Percentiles rank a stretch among this genome's conserved stretches.
These are phyloP conservation scores for Sarocladium strictum DNA, from an alignment of 2,329 filamentous ascomycete species.

Conservation along the genomic window DNA sequence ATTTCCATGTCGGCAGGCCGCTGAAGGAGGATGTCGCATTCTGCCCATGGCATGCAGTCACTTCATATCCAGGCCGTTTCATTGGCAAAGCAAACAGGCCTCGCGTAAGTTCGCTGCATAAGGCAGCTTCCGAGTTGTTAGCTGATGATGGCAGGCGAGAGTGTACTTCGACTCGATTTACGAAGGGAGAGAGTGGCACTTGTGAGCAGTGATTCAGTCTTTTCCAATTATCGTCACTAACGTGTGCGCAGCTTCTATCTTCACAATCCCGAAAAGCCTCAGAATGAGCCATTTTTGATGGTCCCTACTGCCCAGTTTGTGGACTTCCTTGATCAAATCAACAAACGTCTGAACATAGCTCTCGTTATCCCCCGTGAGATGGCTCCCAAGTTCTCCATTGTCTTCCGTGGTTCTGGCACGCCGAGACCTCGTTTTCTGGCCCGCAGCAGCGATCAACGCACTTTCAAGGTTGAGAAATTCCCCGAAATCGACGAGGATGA, in stretches of 20 bases:
- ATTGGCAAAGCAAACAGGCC: conserved; percentile 47
- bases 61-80: conserved; percentile 53
- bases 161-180: conserved; percentile 55
- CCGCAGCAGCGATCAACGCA: conserved; percentile 27
- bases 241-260: conserved; percentile 56
- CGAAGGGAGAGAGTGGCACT: conserved; percentile 61
- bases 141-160: conserved; percentile 25
- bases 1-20: conserved; percentile 16
- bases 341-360: conserved; percentile 44
- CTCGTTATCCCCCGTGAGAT: conserved; percentile 53
- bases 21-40: conserved; percentile 28
- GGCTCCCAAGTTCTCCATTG: conserved; percentile 49
- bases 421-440: conserved; percentile 62
- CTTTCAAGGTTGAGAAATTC: conserved; percentile 22
- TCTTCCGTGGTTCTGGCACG: conserved; percentile 54
- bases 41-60: conserved; percentile 46
- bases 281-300: conserved; percentile 55
- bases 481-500: conserved; percentile 31
- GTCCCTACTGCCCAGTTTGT: conserved; percentile 62
- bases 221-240: background rate
- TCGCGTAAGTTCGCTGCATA: conserved; percentile 27
- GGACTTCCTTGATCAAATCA: conserved; percentile 59
- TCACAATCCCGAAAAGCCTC: conserved; percentile 40
- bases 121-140: background rate
- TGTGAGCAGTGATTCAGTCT: conserved; percentile 49